These are phyloP conservation scores for Phytopythium litorale DNA, from an alignment of 352 stramenopile species.

Conservation along the genomic window DNA sequence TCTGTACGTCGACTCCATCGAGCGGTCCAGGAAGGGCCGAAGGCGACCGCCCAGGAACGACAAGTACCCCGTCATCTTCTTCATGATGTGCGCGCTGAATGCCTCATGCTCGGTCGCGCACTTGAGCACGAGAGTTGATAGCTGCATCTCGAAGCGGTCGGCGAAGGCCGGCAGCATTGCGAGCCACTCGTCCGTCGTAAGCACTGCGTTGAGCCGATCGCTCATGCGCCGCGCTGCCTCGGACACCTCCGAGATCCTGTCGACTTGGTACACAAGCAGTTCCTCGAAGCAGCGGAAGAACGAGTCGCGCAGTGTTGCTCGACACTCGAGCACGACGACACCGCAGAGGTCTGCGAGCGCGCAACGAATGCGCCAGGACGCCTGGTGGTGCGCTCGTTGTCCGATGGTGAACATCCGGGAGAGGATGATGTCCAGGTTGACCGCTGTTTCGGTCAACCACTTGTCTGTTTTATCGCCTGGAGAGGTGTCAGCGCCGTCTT, in stretches of 20 bases:
- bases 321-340: slow-evolving; percentile 51
- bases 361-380: slow-evolving; percentile 60
- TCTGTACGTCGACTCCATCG: slow-evolving; percentile 42
- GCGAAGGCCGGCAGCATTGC: slow-evolving; percentile 52
- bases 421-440: slow-evolving; percentile 66
- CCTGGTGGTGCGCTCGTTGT: slow-evolving; percentile 23
- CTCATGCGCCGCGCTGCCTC: slow-evolving; percentile 19
- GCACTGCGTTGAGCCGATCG: slow-evolving; percentile 10
- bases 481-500: not conserved
- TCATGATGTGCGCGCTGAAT: slow-evolving; percentile 49
- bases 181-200: slow-evolving; percentile 51
- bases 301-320: slow-evolving; percentile 34
- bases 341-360: slow-evolving; percentile 61
- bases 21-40: slow-evolving; percentile 42
- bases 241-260: slow-evolving; percentile 38
- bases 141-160: slow-evolving; percentile 65
- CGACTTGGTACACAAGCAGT: slow-evolving; percentile 59
- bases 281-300: slow-evolving; percentile 82
- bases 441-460: slow-evolving; percentile 49
- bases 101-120: slow-evolving; percentile 57
- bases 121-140: slow-evolving; percentile 64
- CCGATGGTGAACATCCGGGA: slow-evolving; percentile 48
- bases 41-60: slow-evolving; percentile 38
- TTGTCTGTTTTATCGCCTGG: slow-evolving; percentile 16
- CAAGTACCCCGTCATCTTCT: slow-evolving; percentile 69